Evolutionary conservation across 805 yeast genomes (phyloP), one percentile per base, ranked within the genome.

Genomic region (Blastobotrys chiropterorum): DNA sequence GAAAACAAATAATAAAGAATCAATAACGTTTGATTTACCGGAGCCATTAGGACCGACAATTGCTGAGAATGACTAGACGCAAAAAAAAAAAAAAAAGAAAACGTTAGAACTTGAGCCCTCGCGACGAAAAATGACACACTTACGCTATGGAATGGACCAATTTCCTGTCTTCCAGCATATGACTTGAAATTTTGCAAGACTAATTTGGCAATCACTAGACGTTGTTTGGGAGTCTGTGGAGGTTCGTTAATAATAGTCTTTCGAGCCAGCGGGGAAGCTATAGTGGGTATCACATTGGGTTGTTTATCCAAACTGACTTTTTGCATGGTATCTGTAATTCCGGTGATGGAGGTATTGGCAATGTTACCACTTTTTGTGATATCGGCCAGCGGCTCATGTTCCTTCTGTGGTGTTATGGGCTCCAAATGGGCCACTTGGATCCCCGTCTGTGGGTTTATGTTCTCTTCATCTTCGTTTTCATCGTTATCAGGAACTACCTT

Each of bases 1-100:
- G 72, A 94, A 94, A 1, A 95, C 99, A 67, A 94, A 94, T 34
- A 95, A 77, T 76, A 94, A 82, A 3, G 97, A 89, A 67, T 95
- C 99, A 67, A 94, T 94, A 57, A 94, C 97, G 64, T 95, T 94
- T 14, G 98, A 90, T 69, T 94, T 94, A 1, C 99, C 99, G 11
- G 96, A 86, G 6, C 99, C 99, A 67, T 94, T 94, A 3, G 99
- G 99, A 0, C 99, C 99, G 13, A 94, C 97, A 8, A 94, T 95
- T 0, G 99, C 98, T 8, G 96, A 87, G 63, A 94, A 95, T 3
- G 95, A 88, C 38, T 90, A 71, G 61, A 13, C 5, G 16, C 8
- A n/a, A 39, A n/a, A 11, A n/a, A n/a, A n/a, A n/a, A n/a, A n/a
- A n/a, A n/a, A n/a, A n/a, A n/a, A n/a, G n/a, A n/a, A n/a, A n/a